These are phyloP conservation scores for Platismatia glauca DNA, from an alignment of 495 filamentous ascomycete genomes.

Conservation along the genomic window DNA sequence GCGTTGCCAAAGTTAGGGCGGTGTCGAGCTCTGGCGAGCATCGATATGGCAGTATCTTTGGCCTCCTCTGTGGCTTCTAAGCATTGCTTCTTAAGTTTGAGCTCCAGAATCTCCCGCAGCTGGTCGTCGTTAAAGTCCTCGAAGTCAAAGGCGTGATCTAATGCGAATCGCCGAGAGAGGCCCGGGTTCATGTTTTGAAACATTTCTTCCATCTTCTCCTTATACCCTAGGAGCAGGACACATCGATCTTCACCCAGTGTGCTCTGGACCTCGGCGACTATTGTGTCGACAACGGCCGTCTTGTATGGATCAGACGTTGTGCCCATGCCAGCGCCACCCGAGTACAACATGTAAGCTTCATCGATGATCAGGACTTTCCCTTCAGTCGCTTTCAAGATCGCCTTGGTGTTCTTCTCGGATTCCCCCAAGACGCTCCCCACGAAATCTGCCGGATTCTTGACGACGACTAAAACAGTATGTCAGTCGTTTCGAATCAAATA, in stretches of 20 bases:
- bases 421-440: constrained; percentile 53
- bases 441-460: constrained; percentile 69
- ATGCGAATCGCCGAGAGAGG: constrained; percentile 54
- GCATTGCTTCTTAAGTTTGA: constrained; percentile 44
- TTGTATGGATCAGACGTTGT: constrained; percentile 46
- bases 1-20: constrained; percentile 47
- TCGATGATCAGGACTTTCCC: constrained; percentile 75
- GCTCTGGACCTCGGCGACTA: constrained; percentile 77
- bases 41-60: constrained; percentile 31
- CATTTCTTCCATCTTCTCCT: constrained; percentile 68
- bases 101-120: constrained; percentile 47
- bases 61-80: constrained; percentile 37
- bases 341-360: constrained; percentile 56
- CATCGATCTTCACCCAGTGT: constrained; percentile 69
- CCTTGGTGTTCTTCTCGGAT: constrained; percentile 65
- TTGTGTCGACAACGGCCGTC: constrained; percentile 62
- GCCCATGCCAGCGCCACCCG: constrained; percentile 24
- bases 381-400: constrained; percentile 52
- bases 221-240: constrained; percentile 68
- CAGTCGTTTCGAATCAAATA: no score
- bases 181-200: constrained; percentile 76
- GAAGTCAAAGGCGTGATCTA: constrained; percentile 57
- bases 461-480: constrained; percentile 43
- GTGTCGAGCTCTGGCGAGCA: constrained; percentile 37
- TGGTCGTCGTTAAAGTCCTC: constrained; percentile 58